Evolutionary conservation across 805 yeast species (phyloP), one percentile per base, ranked within the genome.

Genomic region (Suhomyces sp.): DNA sequence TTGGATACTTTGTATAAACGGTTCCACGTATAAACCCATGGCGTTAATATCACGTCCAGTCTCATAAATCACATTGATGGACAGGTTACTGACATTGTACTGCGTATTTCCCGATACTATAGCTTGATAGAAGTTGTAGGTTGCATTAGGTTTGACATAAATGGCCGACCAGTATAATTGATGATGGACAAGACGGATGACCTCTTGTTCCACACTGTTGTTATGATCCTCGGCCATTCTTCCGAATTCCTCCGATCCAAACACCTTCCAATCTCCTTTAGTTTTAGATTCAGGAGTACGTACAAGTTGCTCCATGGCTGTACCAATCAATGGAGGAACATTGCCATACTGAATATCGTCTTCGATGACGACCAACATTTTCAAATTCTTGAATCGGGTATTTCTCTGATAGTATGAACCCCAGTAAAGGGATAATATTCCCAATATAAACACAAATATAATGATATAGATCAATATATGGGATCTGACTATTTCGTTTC

Each of bases 1-100:
- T 31, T 68, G 70, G 16, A 82, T 53, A 1, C 28, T 36, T 9
- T 47, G 39, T n/a, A 78, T 40, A 5, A 67, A 51, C 0, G 81
- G 77, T 0, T 63, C 49, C n/a, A 63, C 53, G 32, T 68, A 71
- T 2, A 68, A 47, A 6, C 45, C 53, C 64, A 79, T 66, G 22
- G 72, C 69, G 15, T 64, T 44, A 24, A 74, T 67, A 52, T 83
- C 91, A 47, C 88, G 63, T 4, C 82, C 87, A 1, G 83, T 70
- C 53, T 80, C 85, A 51, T 74, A 81, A 29, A 68, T 51, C 5
- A 65, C 56, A n/a, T 60, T 49, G 5, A 77, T 55, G 25, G 60
- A 38, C 33, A 44, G 49, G 34, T 48, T 44, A 5, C 63, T 40
- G 9, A 69, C 46, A 34, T 53, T 48, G 33, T 67, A 54, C 5